Base-by-base conservation (phyloP, 331 rosid genomes). In the Erythrophleum ivorense region DNA sequence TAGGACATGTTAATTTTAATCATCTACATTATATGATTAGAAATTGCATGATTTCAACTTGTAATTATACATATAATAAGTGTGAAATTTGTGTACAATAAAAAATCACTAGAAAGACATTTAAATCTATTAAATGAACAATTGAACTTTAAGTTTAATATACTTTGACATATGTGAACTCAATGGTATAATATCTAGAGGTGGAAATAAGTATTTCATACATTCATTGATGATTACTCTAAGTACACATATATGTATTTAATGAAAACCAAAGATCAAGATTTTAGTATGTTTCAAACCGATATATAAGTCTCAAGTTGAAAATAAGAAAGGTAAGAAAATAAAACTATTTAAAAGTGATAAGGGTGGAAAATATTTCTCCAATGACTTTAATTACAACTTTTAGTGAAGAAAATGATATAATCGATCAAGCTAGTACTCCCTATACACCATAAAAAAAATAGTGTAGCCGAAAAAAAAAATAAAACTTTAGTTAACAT, bases 341-440 rank as follows among this genome's bases (percentile, higher is more conserved):
- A 66, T 29, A 36, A 53, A 48, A 53, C 1, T 54, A 3, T 8
- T 48, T 52, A 43, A 16, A 0, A 67, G 41, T 52, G 76, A 53
- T 67, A 50, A 18, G 40, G 57, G 43, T 52, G 43, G n/a, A 24
- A 77, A 68, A 54, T 79, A 68, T 21, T 68, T 68, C 38, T 21
- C 46, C 2, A 36, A 18, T 40, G 45, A 67, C 38, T 79, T 79
- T 21, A 6, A 18, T 15, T 24, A 24, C 29, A 24, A 2, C 2
- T 10, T 5, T 69, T 40, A 54, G 38, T 67, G 66, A 52, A 66
- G 45, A 54, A 18, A 53, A 38, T n/a, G 43, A 7, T 18, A 52
- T 43, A 4, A 38, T 24, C 29, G 0, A 24, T 24, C 29, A 24
- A 24, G 29, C 29, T 24, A 24, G 29, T 24, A 24, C 29, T 10